phyloP scores from a whole-genome alignment of 805 yeast genomes.

The Nematodospora valgi region DNA sequence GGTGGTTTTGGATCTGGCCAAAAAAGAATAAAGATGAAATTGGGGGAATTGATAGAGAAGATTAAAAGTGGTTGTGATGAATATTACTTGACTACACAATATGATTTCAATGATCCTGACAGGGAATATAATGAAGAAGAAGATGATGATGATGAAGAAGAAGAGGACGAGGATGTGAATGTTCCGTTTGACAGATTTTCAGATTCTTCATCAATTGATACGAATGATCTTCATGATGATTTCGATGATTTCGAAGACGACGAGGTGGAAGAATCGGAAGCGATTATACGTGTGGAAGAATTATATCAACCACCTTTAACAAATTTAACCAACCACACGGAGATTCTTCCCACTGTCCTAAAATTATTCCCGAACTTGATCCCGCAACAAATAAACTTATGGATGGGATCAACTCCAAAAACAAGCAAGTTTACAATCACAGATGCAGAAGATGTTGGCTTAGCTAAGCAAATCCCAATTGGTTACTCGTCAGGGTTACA shows the following conservation, averaged over 20 bases:
- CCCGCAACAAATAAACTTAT: constrained; percentile 71
- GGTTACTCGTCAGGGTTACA: constrained; percentile 73
- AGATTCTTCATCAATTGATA: constrained; percentile 21
- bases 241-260: constrained; percentile 38
- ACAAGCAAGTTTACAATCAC: background rate
- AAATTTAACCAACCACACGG: constrained; percentile 15
- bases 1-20: constrained; percentile 67
- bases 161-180: constrained; percentile 15
- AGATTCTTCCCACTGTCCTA: constrained; percentile 37
- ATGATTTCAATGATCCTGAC: constrained; percentile 42
- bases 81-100: constrained; percentile 69
- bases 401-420: constrained; percentile 50
- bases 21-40: constrained; percentile 47
- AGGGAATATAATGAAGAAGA: constrained; percentile 12
- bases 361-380: constrained; percentile 38
- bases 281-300: constrained; percentile 40
- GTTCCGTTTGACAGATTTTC: constrained; percentile 13
- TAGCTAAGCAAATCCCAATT: constrained; percentile 53
- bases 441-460: constrained; percentile 16
- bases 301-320: constrained; percentile 64
- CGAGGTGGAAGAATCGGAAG: constrained; percentile 14
- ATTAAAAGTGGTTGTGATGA: constrained; percentile 35
- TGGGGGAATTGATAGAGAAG: constrained; percentile 45
- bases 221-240: constrained; percentile 45
- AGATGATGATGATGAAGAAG: constrained; percentile 17